These are phyloP conservation scores for Backusella tuberculispora DNA, from an alignment of 192 early-diverging fungal genomes.

Conservation along the genomic window DNA sequence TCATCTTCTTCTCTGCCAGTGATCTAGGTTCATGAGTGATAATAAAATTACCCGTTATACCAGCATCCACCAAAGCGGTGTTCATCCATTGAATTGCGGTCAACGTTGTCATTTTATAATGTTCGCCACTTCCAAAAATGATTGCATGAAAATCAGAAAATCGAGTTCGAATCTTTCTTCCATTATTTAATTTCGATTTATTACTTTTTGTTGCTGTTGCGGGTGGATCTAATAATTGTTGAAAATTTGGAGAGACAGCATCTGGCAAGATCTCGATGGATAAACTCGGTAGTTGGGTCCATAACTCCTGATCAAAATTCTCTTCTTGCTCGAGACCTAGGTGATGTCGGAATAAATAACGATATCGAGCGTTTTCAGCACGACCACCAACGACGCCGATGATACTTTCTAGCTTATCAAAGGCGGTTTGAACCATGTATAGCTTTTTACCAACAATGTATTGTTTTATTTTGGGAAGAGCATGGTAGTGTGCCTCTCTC, in stretches of 20 bases:
- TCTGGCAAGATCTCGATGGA: slow-evolving; percentile 25
- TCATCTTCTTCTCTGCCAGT: slow-evolving; percentile 43
- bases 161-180: slow-evolving; percentile 36
- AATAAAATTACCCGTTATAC: slow-evolving; percentile 28
- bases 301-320: slow-evolving; percentile 19
- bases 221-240: slow-evolving; percentile 23
- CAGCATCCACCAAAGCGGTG: slow-evolving; percentile 31
- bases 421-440: slow-evolving; percentile 44
- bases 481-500: slow-evolving; percentile 40
- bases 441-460: slow-evolving; percentile 40
- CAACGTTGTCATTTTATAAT: slow-evolving; percentile 36
- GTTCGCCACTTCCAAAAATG: slow-evolving; percentile 43
- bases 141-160: slow-evolving; percentile 42
- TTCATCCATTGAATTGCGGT: slow-evolving; percentile 43
- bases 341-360: slow-evolving; percentile 26
- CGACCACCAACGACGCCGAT: slow-evolving; percentile 47
- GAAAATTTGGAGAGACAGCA: slow-evolving; percentile 13
- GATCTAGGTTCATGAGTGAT: slow-evolving; percentile 36
- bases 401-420: slow-evolving; percentile 43
- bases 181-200: slow-evolving; percentile 32
- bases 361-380: slow-evolving; percentile 36
- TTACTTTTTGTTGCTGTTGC: background rate
- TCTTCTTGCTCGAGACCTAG: background rate
- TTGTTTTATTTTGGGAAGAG: slow-evolving; percentile 41
- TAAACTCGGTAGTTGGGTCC: slow-evolving; percentile 29